Percentiles rank a stretch among this genome's conserved stretches.
Conservation (phyloP, 176 grass and related monocot species). For the Zoysia pacifica region DNA sequence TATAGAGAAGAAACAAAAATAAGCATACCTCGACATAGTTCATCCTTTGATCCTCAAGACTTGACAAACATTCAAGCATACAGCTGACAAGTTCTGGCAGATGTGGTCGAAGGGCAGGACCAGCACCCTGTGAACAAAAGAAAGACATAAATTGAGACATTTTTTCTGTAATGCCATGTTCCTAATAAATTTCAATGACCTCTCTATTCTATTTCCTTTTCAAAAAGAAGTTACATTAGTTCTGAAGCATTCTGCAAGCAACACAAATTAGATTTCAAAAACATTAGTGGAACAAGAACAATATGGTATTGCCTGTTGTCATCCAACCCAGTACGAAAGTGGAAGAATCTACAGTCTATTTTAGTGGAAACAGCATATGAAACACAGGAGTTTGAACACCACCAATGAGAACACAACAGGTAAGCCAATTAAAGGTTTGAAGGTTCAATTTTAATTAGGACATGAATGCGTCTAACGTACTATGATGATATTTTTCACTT, state of each 20-base stretch:
- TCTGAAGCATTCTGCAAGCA: not conserved
- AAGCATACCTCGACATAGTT: conserved; percentile 95
- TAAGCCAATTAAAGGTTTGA: not conserved
- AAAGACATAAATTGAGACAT: not conserved
- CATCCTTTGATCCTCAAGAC: conserved; percentile 92
- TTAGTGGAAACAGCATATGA: conserved; percentile 26
- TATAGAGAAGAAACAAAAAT: conserved; percentile 17
- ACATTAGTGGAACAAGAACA: conserved; percentile 14
- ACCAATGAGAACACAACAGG: conserved; percentile 2
- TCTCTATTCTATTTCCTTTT: not conserved
- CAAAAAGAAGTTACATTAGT: conserved; percentile 18
- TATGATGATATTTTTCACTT: conserved; percentile 8
- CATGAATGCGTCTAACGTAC: not conserved
- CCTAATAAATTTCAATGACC: not conserved
- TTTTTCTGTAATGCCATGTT: not conserved
- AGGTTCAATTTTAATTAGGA: not conserved
- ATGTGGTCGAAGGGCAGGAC: conserved; percentile 68
- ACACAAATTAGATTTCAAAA: not conserved
- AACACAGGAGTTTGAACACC: not conserved
- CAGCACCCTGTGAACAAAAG: conserved; percentile 66
- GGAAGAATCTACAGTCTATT: conserved; percentile 15
- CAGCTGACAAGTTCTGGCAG: conserved; percentile 86
- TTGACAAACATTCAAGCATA: conserved; percentile 98
- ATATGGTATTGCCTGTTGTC: not conserved
- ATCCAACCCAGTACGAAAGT: conserved; percentile 16